Evolutionary conservation across 495 filamentous ascomycete genomes (phyloP).

Genomic region (Saxophila tyrrhenica): DNA sequence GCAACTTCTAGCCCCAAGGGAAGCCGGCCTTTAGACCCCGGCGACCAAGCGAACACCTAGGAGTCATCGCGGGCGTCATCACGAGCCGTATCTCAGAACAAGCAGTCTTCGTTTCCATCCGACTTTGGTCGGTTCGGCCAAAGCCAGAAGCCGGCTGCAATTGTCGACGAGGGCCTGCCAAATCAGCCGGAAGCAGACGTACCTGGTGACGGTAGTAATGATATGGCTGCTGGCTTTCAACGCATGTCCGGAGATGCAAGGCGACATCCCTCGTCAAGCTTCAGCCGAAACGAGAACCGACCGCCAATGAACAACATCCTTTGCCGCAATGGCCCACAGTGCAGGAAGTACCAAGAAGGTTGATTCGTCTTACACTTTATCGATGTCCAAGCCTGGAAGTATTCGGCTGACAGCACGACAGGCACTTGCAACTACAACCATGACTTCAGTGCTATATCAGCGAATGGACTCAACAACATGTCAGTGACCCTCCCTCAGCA

Average conservation of each 20-base stretch:
- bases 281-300: constrained; percentile 11
- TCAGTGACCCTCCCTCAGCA: constrained; percentile 4
- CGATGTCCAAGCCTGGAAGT: background rate
- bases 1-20: too few species aligned
- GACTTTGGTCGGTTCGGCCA: background rate
- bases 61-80: too few species aligned
- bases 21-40: too few species aligned
- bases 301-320: constrained; percentile 14
- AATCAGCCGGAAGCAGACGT: background rate
- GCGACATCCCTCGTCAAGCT: constrained; percentile 6
- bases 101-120: background rate
- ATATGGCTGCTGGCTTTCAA: constrained; percentile 16
- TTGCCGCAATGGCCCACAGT: constrained; percentile 19
- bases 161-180: background rate
- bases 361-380: background rate
- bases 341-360: constrained; percentile 19
- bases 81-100: too few species aligned
- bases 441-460: constrained; percentile 11
- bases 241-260: constrained; percentile 16
- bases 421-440: constrained; percentile 20
- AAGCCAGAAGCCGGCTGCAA: background rate
- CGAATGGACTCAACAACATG: constrained; percentile 8
- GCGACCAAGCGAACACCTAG: too few species aligned
- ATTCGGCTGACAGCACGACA: constrained; percentile 2
- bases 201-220: constrained; percentile 1